Evolutionary conservation across 1,139 yeast genomes (phyloP).

Genomic region (Magnusiomyces starmeri): DNA sequence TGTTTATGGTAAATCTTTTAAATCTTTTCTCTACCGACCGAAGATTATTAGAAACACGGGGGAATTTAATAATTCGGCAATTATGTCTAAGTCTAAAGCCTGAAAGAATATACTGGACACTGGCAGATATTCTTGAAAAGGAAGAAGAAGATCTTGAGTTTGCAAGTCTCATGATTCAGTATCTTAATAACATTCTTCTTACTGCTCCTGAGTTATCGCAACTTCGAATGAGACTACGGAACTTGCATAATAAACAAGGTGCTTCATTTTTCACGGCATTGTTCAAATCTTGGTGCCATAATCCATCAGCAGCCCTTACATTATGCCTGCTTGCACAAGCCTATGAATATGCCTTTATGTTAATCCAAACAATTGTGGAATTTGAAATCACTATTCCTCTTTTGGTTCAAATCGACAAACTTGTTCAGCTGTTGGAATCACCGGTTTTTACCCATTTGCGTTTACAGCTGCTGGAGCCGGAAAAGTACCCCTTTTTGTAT

Average conservation of each 20-base stretch:
- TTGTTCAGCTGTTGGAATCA: conserved; percentile 74
- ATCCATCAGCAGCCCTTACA: conserved; percentile 82
- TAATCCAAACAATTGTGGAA: conserved; percentile 67
- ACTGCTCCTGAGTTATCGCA: conserved; percentile 75
- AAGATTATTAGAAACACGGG: conserved; percentile 58
- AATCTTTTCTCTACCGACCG: conserved; percentile 61
- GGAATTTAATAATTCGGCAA: conserved; percentile 79
- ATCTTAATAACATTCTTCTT: conserved; percentile 77
- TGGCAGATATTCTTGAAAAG: conserved; percentile 67
- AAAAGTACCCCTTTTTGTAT: conserved; percentile 70
- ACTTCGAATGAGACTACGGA: conserved; percentile 61
- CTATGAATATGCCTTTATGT: conserved; percentile 78
- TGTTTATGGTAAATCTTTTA: conserved; percentile 66
- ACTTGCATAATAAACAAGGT: conserved; percentile 51
- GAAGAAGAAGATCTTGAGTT: conserved; percentile 60
- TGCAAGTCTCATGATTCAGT: conserved; percentile 75
- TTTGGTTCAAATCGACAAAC: conserved; percentile 68
- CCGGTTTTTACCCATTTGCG: conserved; percentile 88
- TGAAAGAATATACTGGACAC: conserved; percentile 71
- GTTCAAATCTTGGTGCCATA: conserved; percentile 89
- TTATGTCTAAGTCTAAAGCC: conserved; percentile 76
- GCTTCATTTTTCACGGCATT: conserved; percentile 66
- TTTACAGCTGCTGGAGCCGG: conserved; percentile 81
- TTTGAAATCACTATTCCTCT: conserved; percentile 66
- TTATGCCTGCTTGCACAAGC: conserved; percentile 82